Evolutionary conservation across 2,329 filamentous ascomycete genomes (phyloP).

Genomic region (Rugonectria rugulosa): DNA sequence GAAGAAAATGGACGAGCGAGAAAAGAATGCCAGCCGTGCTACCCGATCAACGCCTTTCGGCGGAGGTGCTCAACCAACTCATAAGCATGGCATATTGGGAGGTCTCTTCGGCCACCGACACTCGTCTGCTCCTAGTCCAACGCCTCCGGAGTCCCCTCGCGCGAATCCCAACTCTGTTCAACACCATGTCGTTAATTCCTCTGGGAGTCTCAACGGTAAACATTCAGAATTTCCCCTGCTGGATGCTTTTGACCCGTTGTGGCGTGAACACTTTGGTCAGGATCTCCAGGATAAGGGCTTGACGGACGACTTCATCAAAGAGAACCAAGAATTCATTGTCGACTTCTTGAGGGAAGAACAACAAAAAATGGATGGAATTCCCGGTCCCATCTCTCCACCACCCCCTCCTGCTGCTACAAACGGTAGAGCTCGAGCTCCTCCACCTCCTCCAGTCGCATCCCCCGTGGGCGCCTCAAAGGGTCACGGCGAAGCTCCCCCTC

Average conservation of each 20-base stretch:
- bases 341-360: conserved; percentile 68
- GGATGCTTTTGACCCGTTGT: conserved; percentile 70
- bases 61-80: conserved; percentile 51
- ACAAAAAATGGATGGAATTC: conserved; percentile 43
- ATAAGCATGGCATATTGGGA: conserved; percentile 61
- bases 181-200: conserved; percentile 49
- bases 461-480: conserved; percentile 6
- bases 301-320: conserved; percentile 71
- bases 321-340: conserved; percentile 74
- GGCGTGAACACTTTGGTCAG: conserved; percentile 71
- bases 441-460: conserved; percentile 47
- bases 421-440: conserved; percentile 46
- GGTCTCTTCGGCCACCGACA: conserved; percentile 70
- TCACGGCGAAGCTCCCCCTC: conserved; percentile 39
- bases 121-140: conserved; percentile 65
- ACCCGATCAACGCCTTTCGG: conserved; percentile 82
- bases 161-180: conserved; percentile 47
- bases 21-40: conserved; percentile 93
- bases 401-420: conserved; percentile 41
- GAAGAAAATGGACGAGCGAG: conserved; percentile 95
- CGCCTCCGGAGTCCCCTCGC: conserved; percentile 65
- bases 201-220: conserved; percentile 56
- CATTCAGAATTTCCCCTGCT: conserved; percentile 67
- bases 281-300: conserved; percentile 69
- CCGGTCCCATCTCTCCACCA: conserved; percentile 31